Evolutionary conservation across 2,329 filamentous ascomycete genomes (phyloP).

Genomic region (Stachybotrys chartarum): DNA sequence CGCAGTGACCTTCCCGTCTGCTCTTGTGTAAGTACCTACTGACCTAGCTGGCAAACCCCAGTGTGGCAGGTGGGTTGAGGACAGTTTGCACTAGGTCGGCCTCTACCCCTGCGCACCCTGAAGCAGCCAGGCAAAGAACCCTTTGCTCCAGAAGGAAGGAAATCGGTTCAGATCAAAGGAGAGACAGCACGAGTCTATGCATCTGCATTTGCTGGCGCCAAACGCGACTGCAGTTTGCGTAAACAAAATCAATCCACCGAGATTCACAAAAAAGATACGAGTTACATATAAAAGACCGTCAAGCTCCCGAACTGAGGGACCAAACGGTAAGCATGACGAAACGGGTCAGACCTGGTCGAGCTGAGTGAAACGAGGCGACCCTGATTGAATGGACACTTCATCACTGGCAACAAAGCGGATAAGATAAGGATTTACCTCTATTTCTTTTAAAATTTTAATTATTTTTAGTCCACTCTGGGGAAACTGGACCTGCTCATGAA

Average conservation of each 20-base stretch:
- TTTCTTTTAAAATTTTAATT: too few species aligned
- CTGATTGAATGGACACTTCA: neutral
- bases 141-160: neutral
- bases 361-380: neutral
- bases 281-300: too few species aligned
- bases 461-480: too few species aligned
- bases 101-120: neutral
- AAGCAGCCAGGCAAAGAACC: neutral
- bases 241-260: neutral
- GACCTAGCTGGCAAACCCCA: neutral
- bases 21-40: too few species aligned
- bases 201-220: neutral
- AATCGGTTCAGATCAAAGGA: neutral
- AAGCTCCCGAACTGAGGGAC: too few species aligned
- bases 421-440: too few species aligned
- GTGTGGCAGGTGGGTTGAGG: conserved; percentile 12
- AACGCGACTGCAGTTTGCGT: neutral
- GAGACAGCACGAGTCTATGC: neutral
- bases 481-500: too few species aligned
- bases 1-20: too few species aligned
- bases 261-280: neutral
- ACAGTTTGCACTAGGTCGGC: conserved; percentile 16
- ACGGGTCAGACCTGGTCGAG: neutral
- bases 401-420: too few species aligned
- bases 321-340: neutral